A percentile compares a stretch with the other conserved stretches of the same genome.
Evolutionary conservation across 371 early-diverging fungal genomes (phyloP).

Genomic region (Mucor ambiguus): DNA sequence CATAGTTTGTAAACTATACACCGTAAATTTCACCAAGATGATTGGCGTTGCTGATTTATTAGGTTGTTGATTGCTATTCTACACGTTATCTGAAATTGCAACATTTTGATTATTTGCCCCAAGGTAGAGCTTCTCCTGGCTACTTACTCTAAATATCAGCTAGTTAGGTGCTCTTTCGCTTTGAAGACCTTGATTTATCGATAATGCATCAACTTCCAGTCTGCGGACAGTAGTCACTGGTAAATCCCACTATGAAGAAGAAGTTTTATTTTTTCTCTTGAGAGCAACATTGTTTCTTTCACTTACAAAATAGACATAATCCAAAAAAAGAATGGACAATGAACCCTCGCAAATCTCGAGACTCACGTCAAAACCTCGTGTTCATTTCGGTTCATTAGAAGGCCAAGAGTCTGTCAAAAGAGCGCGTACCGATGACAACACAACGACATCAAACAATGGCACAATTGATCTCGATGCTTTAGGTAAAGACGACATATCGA

Average conservation of each 20-base stretch:
- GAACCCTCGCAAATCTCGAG: constrained; percentile 29
- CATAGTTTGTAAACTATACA: too few relatives aligned
- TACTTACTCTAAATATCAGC: too few relatives aligned
- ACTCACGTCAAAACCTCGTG: constrained; percentile 41
- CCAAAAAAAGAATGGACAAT: constrained; percentile 18
- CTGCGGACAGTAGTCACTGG: background rate
- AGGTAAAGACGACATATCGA: constrained; percentile 23
- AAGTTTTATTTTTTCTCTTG: background rate
- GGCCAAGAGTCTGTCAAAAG: constrained; percentile 40
- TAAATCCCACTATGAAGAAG: background rate
- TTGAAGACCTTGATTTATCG: background rate
- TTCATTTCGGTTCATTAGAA: constrained; percentile 53
- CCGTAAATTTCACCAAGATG: too few relatives aligned
- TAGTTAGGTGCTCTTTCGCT: too few relatives aligned
- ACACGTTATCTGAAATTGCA: too few relatives aligned
- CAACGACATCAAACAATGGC: constrained; percentile 18
- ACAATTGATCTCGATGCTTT: constrained; percentile 51
- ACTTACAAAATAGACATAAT: background rate
- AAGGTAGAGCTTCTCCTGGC: too few relatives aligned
- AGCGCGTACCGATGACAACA: constrained; percentile 27
- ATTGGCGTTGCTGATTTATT: too few relatives aligned
- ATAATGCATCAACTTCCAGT: background rate
- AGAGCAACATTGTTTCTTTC: background rate
- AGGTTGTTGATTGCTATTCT: too few relatives aligned
- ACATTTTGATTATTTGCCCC: too few relatives aligned